phyloP scores from a whole-genome alignment of 306 rosid genomes.

The Cucurbita moschata region DNA sequence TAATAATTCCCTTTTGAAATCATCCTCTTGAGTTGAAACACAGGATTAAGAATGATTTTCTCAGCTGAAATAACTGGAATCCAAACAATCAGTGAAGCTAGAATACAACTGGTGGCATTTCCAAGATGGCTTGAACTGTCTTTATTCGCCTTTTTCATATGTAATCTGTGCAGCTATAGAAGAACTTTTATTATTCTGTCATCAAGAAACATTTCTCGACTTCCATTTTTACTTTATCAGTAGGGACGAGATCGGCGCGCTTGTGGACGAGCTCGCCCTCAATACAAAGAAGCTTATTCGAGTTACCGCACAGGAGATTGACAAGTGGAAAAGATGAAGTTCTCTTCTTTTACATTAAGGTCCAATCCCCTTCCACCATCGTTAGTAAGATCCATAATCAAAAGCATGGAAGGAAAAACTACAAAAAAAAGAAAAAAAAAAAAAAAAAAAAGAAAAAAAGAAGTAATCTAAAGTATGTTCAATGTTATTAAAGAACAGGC shows the following conservation, averaged over 20 bases:
- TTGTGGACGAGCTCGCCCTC: conserved; percentile 55
- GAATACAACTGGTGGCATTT: not conserved
- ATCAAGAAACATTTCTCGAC: not conserved
- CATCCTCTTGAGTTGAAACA: not conserved
- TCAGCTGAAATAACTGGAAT: not conserved
- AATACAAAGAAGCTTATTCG: conserved; percentile 51
- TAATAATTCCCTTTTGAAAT: not conserved
- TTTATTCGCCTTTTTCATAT: not conserved
- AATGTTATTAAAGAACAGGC: no score
- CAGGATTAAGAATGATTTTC: not conserved
- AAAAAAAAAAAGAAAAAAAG: no score
- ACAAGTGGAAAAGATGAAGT: conserved; percentile 60
- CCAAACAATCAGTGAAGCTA: not conserved
- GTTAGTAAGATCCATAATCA: not conserved
- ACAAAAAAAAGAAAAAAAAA: no score
- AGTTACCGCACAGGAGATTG: conserved; percentile 56
- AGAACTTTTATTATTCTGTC: not conserved
- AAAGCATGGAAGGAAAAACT: not conserved
- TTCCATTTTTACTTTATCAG: not conserved
- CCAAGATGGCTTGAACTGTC: not conserved
- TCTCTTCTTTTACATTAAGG: no score
- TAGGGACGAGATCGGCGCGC: conserved; percentile 59
- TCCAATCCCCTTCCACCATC: not conserved
- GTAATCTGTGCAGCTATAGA: not conserved
- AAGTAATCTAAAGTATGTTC: no score